Base-by-base conservation (phyloP, 2,329 filamentous ascomycete genomes). In the Colletotrichum lupini region DNA sequence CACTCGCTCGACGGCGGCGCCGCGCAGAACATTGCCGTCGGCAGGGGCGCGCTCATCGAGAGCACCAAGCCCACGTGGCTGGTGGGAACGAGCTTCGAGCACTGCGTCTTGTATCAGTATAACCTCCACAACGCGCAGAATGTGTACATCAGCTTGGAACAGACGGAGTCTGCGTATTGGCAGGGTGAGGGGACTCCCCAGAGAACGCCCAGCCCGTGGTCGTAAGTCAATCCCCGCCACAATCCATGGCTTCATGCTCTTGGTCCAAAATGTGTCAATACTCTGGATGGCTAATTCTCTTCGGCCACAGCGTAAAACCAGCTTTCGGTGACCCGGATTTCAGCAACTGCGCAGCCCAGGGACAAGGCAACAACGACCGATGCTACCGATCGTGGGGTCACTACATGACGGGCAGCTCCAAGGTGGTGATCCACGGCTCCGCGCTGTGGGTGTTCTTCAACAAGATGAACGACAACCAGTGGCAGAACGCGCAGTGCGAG, bases 91-190 rank as follows among this genome's bases (percentile, higher is more conserved):
- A 84, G 84, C 1, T 86, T 84, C 30, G 88, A 90, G 78, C 88
- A 90, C 78, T 80, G 79, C 59, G 82, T 83, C 5, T 78, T 90
- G 42, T 90, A 90, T 78, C 85, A 90, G 75, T 87, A 88, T 78
- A 85, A 88, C 61, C 81, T 89, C 70, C 80, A 85, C 73, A 81
- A 82, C 49, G 85, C 85, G 2, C 70, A 79, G 24, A 83, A 86
- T 61, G 78, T 88, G 49, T 87, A 84, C 76, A 77, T 84, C 12
- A 82, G 80, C 24, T 81, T 85, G 77, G 81, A 85, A 76, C 86
- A 88, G 76, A 84, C 83, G 65, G 86, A 88, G 75, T 84, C 83
- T 1, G 83, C 86, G 0, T 88, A 87, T 76, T 80, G 80, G 77
- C 78, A 84, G 62, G 82, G 80, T 3, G 68, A 74, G 14, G 77